A percentile compares a stretch with the other conserved stretches of the same genome.
phyloP scores from a whole-genome alignment of 495 filamentous ascomycete genomes.

The Amphirosellinia nigrospora region DNA sequence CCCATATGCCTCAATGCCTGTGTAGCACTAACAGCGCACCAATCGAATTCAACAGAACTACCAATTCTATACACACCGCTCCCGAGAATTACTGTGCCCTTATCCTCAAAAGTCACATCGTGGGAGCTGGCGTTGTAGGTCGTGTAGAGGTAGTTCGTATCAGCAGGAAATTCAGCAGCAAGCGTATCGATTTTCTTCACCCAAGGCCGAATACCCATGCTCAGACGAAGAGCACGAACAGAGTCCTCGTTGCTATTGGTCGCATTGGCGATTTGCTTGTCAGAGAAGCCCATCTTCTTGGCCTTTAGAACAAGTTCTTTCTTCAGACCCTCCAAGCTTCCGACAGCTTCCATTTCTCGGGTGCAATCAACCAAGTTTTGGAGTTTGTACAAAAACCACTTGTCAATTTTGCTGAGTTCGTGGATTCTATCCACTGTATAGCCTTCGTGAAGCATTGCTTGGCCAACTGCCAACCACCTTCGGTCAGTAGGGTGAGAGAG shows the following conservation, averaged over 20 bases:
- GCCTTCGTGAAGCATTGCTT: constrained; percentile 95
- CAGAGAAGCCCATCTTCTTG: constrained; percentile 97
- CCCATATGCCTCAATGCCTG: constrained; percentile 84
- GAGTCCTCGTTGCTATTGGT: constrained; percentile 87
- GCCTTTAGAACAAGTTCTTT: constrained; percentile 85
- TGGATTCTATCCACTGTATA: constrained; percentile 91
- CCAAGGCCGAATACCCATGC: constrained; percentile 85
- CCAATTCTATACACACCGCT: constrained; percentile 97
- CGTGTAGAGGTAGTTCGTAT: constrained; percentile 97
- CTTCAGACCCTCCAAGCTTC: constrained; percentile 83
- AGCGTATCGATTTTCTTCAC: constrained; percentile 99
- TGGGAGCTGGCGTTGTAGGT: constrained; percentile 97
- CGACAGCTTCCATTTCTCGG: constrained; percentile 83
- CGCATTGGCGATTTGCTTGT: constrained; percentile 90
- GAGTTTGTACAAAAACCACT: constrained; percentile 97
- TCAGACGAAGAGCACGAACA: constrained; percentile 81
- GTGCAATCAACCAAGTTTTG: constrained; percentile 93
- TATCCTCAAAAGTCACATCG: constrained; percentile 94
- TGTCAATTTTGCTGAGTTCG: constrained; percentile 93
- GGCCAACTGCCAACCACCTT: constrained; percentile 94
- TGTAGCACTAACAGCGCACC: constrained; percentile 96
- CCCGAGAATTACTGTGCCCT: constrained; percentile 86
- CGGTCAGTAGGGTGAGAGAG: constrained; percentile 92
- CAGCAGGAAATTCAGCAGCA: constrained; percentile 95
- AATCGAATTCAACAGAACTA: constrained; percentile 97